These are phyloP conservation scores for Graphilbum ipis-grandicollis DNA, from an alignment of 2,329 filamentous ascomycete species.

Conservation along the genomic window DNA sequence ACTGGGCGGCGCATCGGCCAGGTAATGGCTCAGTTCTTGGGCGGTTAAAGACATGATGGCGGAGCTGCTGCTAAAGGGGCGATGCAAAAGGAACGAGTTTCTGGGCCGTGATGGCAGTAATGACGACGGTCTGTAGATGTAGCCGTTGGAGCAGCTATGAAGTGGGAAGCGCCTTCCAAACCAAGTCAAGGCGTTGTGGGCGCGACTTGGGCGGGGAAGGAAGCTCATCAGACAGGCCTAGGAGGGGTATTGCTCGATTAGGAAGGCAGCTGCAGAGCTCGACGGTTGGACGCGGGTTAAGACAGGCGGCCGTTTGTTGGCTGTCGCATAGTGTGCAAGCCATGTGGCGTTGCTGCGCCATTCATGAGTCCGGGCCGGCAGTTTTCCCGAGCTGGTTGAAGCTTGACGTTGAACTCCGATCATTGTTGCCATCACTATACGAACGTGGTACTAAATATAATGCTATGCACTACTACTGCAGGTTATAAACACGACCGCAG, in stretches of 20 bases:
- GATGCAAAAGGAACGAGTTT: background rate
- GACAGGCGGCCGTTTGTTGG: background rate
- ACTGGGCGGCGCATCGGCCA: constrained; percentile 79
- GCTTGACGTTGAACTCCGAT: too few species aligned
- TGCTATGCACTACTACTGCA: too few species aligned
- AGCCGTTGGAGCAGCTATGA: background rate
- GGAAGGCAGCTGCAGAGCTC: background rate
- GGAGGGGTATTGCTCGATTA: background rate
- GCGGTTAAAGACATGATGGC: constrained; percentile 32
- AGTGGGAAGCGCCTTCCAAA: background rate
- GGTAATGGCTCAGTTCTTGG: constrained; percentile 54
- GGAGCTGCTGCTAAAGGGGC: constrained; percentile 6
- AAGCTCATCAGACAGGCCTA: background rate
- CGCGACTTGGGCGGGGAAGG: background rate
- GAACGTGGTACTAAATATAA: too few species aligned
- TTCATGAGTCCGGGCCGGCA: too few species aligned
- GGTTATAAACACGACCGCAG: too few species aligned
- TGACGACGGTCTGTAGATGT: background rate
- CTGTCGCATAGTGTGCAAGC: too few species aligned
- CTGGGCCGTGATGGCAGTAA: background rate
- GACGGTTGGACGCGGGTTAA: background rate
- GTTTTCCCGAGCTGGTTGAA: too few species aligned
- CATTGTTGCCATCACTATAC: too few species aligned
- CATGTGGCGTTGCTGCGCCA: too few species aligned
- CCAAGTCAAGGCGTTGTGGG: background rate